A percentile compares a stretch with the other conserved stretches of the same genome.
Conservation (phyloP, 768 basidiomycete species). For the Amanita exitialis region DNA sequence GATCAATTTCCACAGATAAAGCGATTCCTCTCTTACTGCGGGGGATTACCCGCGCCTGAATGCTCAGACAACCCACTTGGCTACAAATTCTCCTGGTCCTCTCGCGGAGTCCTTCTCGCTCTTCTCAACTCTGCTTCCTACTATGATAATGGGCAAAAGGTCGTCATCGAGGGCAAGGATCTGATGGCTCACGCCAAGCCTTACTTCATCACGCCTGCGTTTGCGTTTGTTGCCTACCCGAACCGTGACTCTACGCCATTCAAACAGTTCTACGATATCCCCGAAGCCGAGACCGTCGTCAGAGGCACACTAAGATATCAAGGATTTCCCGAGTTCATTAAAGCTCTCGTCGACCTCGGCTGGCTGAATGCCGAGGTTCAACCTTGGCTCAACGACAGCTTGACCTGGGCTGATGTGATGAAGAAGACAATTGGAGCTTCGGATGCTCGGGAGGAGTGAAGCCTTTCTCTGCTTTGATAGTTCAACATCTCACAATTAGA, state of each 20-base stretch:
- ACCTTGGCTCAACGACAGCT: slow-evolving; percentile 63
- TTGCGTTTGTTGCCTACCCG: slow-evolving; percentile 93
- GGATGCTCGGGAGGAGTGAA: slow-evolving; percentile 60
- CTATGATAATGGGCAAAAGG: slow-evolving; percentile 52
- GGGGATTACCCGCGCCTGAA: slow-evolving; percentile 89
- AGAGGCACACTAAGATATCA: slow-evolving; percentile 93
- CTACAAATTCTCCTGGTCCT: slow-evolving; percentile 99
- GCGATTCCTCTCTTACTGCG: slow-evolving; percentile 90
- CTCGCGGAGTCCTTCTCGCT: slow-evolving; percentile 91
- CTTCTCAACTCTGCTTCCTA: slow-evolving; percentile 86
- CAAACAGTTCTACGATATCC: slow-evolving; percentile 85
- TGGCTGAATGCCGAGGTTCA: slow-evolving; percentile 73
- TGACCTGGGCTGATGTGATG: slow-evolving; percentile 81
- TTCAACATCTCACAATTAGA: slow-evolving; percentile 1
- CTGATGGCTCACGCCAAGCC: slow-evolving; percentile 89
- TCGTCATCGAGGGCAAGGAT: slow-evolving; percentile 64
- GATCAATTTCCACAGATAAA: slow-evolving; percentile 46
- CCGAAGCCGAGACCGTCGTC: slow-evolving; percentile 87
- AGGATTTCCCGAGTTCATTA: slow-evolving; percentile 94
- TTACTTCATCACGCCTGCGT: slow-evolving; percentile 92
- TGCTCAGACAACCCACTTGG: slow-evolving; percentile 92
- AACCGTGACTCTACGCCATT: slow-evolving; percentile 92
- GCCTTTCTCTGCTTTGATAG: neutral
- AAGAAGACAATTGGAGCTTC: slow-evolving; percentile 64
- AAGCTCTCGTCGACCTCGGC: slow-evolving; percentile 76